Conservation (phyloP, 495 filamentous ascomycete genomes). For the Penicillium nucicola region DNA sequence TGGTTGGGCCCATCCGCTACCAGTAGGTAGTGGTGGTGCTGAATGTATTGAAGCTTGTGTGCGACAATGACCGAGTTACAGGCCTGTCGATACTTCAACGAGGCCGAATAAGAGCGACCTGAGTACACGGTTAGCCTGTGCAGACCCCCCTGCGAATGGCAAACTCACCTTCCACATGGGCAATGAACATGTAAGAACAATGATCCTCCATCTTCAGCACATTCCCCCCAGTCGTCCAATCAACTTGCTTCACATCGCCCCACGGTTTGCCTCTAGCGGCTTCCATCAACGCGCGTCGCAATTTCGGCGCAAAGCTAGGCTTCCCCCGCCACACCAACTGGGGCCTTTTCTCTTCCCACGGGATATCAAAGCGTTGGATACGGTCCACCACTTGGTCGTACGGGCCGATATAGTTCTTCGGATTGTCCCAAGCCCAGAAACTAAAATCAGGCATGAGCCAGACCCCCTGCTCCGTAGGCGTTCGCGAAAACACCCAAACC, state of each 20-base stretch:
- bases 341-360: slow-evolving; percentile 48
- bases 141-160: no score
- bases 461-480: slow-evolving; percentile 35
- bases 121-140: neutral
- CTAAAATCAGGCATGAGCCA: slow-evolving; percentile 81
- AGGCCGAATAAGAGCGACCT: slow-evolving; percentile 53
- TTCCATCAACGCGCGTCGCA: slow-evolving; percentile 49
- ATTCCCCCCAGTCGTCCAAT: slow-evolving; percentile 42
- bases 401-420: slow-evolving; percentile 55
- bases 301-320: slow-evolving; percentile 39
- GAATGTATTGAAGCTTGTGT: slow-evolving; percentile 44
- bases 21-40: slow-evolving; percentile 44
- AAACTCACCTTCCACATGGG: slow-evolving; percentile 54
- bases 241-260: slow-evolving; percentile 53
- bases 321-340: slow-evolving; percentile 70
- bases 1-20: slow-evolving; percentile 49
- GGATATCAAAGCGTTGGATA: slow-evolving; percentile 30
- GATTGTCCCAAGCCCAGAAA: slow-evolving; percentile 70
- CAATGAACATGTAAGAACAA: slow-evolving; percentile 56
- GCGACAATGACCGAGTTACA: slow-evolving; percentile 58
- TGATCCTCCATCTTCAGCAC: slow-evolving; percentile 51
- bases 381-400: slow-evolving; percentile 55
- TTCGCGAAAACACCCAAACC: slow-evolving; percentile 51
- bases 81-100: slow-evolving; percentile 57
- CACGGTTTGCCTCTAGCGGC: slow-evolving; percentile 46